Evolutionary conservation across 2,329 filamentous ascomycete species (phyloP).

Genomic region (Elsinoe fawcettii): DNA sequence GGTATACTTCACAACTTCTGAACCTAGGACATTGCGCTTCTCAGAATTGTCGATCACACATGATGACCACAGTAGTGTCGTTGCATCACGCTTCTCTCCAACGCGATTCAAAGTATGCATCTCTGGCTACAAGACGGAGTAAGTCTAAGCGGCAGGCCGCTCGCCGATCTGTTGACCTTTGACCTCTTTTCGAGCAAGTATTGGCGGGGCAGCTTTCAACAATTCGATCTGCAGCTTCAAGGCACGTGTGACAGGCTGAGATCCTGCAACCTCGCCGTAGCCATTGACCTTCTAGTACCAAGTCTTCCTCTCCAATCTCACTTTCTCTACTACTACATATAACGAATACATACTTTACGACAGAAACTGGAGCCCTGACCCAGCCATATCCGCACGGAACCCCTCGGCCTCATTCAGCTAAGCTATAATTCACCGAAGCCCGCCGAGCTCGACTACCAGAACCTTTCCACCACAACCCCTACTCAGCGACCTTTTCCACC

Average conservation of each 20-base stretch:
- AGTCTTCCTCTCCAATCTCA: not conserved
- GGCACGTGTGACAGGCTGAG: slow-evolving; percentile 1
- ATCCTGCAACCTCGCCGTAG: not conserved
- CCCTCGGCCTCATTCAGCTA: not conserved
- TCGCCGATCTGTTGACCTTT: not conserved
- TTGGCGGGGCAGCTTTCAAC: slow-evolving; percentile 8
- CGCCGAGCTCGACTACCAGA: not conserved
- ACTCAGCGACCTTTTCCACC: not conserved
- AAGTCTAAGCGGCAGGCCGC: not conserved
- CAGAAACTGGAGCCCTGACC: not conserved
- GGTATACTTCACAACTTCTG: no score
- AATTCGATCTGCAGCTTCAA: slow-evolving; percentile 6
- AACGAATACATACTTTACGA: not conserved
- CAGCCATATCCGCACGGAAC: not conserved
- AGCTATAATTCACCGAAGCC: slow-evolving; percentile 8
- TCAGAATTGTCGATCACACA: no score
- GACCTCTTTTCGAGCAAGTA: no score
- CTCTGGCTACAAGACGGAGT: not conserved
- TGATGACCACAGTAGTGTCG: no score
- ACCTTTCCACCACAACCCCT: not conserved
- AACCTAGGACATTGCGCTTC: no score
- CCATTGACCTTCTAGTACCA: not conserved
- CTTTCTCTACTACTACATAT: no score
- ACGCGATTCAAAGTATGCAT: not conserved
- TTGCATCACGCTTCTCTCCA: not conserved